These are phyloP conservation scores for Kuraishia hungarica DNA, from an alignment of 805 yeast species.

Conservation along the genomic window DNA sequence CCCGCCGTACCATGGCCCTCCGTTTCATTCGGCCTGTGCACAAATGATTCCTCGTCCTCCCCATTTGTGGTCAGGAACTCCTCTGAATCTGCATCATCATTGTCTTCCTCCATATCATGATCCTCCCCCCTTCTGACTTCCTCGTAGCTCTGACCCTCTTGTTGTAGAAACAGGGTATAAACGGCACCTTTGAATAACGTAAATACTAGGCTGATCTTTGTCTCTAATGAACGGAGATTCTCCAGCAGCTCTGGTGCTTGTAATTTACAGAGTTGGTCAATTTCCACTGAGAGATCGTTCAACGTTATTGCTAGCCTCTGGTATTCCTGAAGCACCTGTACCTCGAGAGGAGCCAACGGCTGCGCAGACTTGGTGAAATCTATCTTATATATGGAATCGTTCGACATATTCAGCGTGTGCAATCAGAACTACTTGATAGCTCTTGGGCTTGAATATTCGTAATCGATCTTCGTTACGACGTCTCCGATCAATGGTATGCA, in stretches of 20 bases:
- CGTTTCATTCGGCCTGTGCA: neutral
- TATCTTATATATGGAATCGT: constrained; percentile 1
- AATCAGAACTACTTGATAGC: neutral
- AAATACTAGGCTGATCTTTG: constrained; percentile 33
- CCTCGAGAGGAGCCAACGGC: constrained; percentile 1
- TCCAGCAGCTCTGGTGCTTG: constrained; percentile 25
- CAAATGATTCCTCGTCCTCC: neutral
- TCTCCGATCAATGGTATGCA: too few relatives aligned
- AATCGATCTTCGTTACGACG: too few relatives aligned
- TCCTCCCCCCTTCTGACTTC: neutral
- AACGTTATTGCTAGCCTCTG: constrained; percentile 26
- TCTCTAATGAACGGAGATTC: constrained; percentile 31
- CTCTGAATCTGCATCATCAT: neutral
- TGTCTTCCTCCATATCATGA: neutral
- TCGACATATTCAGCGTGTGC: neutral
- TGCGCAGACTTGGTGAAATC: neutral
- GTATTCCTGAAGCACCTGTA: constrained; percentile 19
- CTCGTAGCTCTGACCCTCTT: neutral
- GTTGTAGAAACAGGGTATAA: neutral
- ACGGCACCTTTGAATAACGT: constrained; percentile 37
- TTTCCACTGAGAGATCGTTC: constrained; percentile 23
- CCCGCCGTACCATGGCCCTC: neutral
- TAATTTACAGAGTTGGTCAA: constrained; percentile 18
- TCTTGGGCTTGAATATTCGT: too few relatives aligned
- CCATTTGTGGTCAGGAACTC: neutral